Base-by-base conservation (phyloP, 1,284 basidiomycete genomes). In the Naganishia liquefaciens region DNA sequence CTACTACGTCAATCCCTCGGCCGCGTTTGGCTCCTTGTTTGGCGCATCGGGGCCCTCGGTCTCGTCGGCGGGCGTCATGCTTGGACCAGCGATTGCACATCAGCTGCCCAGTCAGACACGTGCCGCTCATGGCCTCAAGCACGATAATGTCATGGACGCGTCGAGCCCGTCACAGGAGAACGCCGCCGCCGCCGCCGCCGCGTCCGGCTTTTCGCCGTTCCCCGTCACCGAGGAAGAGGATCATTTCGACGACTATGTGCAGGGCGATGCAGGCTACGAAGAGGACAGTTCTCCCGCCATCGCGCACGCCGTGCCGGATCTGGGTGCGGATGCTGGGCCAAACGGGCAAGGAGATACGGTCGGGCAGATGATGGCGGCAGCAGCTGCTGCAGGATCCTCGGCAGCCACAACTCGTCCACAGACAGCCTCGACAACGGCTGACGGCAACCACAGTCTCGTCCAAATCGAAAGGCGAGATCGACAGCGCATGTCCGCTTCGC, bases 231-330 rank as follows among this genome's bases (percentile, higher is more conserved):
- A 60, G 3, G 57, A 60, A 42, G 57, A 60, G n/a, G 57, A 60
- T 50, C 57, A 60, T 40, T 60, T 60, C 19, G 57, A 60, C 33
- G 57, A 60, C 47, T 60, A 60, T 46, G 57, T 60, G 13, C 57
- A 60, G 30, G 57, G 57, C 5, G 57, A 60, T 40, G n/a, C 42
- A 27, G 57, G 39, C 3, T 60, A 60, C 33, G 57, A 60, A 15
- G 46, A 60, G 3, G 57, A 53, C 51, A 53, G 30, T n/a, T 53
- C 33, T 2, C 30, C 51, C 3, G 30, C n/a, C 7, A 53, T 39
- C n/a, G 33, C 33, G 13, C 3, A 37, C 33, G 33, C 33, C 33
- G 33, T 37, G 7, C 7, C 33, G 2, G 10, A 37, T 10, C 33
- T 37, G 13, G 33, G 33, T 13, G 33, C 13, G 10, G 33, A 37